Evolutionary conservation across 805 yeast species (phyloP), one percentile per base, ranked within the genome.

Genomic region (Metschnikowia chrysomelidarum): DNA sequence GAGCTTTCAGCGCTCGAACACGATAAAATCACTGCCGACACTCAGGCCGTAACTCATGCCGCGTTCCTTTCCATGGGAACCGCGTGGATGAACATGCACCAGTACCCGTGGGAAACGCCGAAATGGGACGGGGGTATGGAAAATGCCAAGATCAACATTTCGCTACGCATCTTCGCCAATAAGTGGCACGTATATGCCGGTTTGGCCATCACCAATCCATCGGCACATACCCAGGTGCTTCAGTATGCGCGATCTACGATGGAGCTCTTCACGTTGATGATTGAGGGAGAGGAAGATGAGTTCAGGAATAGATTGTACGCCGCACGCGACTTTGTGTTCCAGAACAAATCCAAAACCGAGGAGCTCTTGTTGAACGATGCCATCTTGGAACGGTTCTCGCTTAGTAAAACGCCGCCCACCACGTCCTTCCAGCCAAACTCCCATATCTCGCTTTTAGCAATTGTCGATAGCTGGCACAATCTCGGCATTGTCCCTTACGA

Each of bases 131-230:
- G 98, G 10, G 98, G 98, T 2, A 69, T 93, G 30, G 98, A 93
- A 57, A 91, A 93, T 57, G 98, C 96, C 11, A 93, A 93, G 52
- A 85, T 89, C 55, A 93, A 93, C 57, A 88, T 93, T 20, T 84
- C 98, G 1, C 63, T 93, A 56, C 70, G 98, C 44, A 93, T 93
- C 32, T 93, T 73, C 59, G 80, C 95, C 12, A 93, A 89, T 61
- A 88, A 89, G 61, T 93, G 96, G 95, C 98, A 93, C 58, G 98
- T 93, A 19, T 93, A 93, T 55, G 98, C 98, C 4, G 98, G 98
- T 0, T 69, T 93, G 51, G 97, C 98, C 7, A 91, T 93, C 47
- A 84, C 96, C 1, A 93, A 93, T 53, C 97, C 96, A 1, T 78
- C 89, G 27, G 97, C 98, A 1, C 97, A 91, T 53, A 76, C 74